Conservation (phyloP, 345 rosid species). For the Euphorbia peplus region DNA sequence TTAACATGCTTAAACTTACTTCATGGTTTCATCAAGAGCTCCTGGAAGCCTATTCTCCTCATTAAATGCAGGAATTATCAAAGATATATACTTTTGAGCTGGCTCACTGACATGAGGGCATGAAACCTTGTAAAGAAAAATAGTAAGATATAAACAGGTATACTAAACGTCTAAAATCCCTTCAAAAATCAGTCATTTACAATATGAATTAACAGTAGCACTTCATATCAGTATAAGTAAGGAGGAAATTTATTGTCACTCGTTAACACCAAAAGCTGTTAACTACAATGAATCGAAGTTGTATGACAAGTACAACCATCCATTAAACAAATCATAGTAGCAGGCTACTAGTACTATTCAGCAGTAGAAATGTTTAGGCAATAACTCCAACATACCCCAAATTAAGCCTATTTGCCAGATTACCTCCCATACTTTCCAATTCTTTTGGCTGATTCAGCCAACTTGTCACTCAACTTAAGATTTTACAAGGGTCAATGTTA, state of each 20-base stretch:
- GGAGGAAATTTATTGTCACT: neutral
- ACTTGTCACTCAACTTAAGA: no score
- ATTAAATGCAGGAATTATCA: slow-evolving; percentile 85
- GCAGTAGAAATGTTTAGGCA: neutral
- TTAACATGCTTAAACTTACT: slow-evolving; percentile 41
- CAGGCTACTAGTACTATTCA: neutral
- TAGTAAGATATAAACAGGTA: neutral
- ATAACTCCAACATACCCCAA: no score
- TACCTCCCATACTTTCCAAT: no score
- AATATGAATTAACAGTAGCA: neutral
- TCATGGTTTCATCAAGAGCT: slow-evolving; percentile 84
- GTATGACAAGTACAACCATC: neutral
- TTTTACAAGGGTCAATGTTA: no score
- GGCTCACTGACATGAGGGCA: slow-evolving; percentile 66
- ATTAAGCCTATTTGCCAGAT: no score
- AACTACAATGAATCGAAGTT: neutral
- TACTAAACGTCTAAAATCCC: slow-evolving; percentile 1
- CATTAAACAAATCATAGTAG: neutral
- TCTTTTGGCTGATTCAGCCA: no score
- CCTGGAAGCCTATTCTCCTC: slow-evolving; percentile 92
- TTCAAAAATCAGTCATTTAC: neutral
- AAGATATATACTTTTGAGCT: slow-evolving; percentile 73
- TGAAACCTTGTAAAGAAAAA: slow-evolving; percentile 54
- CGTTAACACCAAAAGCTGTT: neutral
- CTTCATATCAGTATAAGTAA: neutral